Evolutionary conservation across 306 rosid species (phyloP).

Genomic region (Trifolium subterraneum): DNA sequence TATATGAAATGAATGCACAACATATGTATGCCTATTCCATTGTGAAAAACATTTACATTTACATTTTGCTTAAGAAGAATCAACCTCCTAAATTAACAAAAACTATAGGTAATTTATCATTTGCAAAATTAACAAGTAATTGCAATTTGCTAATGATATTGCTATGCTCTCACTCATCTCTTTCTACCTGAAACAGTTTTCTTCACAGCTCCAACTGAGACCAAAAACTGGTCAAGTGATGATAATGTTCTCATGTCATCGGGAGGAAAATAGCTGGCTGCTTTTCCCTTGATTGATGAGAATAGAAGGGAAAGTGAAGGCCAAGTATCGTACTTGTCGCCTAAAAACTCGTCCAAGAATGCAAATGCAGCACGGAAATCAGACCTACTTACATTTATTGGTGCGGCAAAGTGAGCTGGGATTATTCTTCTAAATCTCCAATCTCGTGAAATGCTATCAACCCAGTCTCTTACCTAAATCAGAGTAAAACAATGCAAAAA

Average conservation of each 20-base stretch:
- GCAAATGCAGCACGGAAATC: conserved; percentile 82
- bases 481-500: conserved; percentile 17
- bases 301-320: conserved; percentile 75
- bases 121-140: conserved; percentile 35
- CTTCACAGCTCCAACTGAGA: conserved; percentile 92
- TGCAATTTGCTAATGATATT: conserved; percentile 21
- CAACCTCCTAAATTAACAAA: conserved; percentile 38
- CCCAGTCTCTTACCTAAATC: conserved; percentile 92
- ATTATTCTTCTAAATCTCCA: conserved; percentile 91
- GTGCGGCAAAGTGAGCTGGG: conserved; percentile 93
- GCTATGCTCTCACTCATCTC: conserved; percentile 41
- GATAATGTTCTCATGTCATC: conserved; percentile 97
- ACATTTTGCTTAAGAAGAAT: conserved; percentile 41
- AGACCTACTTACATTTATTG: conserved; percentile 74
- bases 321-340: conserved; percentile 53
- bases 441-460: conserved; percentile 69
- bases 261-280: conserved; percentile 91
- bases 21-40: conserved; percentile 18
- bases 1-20: conserved; percentile 6
- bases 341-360: conserved; percentile 81
- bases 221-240: conserved; percentile 85
- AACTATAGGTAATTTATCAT: conserved; percentile 39
- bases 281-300: conserved; percentile 84
- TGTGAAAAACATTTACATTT: conserved; percentile 40
- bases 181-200: conserved; percentile 86